These are phyloP conservation scores for Apophysomyces sp. DNA, from an alignment of 371 early-diverging fungal species.

Conservation along the genomic window DNA sequence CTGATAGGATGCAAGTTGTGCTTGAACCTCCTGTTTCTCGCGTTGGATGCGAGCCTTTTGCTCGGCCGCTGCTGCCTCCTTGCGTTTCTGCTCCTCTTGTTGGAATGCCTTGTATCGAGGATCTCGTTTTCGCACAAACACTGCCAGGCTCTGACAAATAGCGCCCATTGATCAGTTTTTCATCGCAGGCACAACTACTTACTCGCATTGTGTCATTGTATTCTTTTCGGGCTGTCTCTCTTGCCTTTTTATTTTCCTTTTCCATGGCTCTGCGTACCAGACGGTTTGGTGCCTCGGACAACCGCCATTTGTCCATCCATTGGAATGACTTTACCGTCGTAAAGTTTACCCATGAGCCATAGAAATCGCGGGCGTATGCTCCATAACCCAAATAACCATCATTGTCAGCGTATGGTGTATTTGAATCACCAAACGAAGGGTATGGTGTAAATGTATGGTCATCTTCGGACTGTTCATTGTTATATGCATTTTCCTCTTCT, in stretches of 20 bases:
- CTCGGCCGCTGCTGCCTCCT: conserved; percentile 53
- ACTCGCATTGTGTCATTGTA: conserved; percentile 84
- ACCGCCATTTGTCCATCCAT: conserved; percentile 88
- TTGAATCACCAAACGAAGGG: conserved; percentile 63
- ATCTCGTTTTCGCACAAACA: conserved; percentile 74
- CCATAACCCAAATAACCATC: conserved; percentile 39
- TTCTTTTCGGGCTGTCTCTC: conserved; percentile 81
- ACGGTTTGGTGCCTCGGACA: conserved; percentile 84
- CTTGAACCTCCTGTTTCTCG: conserved; percentile 52
- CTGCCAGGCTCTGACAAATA: conserved; percentile 40
- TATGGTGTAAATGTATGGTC: conserved; percentile 37
- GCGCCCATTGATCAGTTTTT: too few species aligned
- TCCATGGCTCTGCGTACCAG: conserved; percentile 83
- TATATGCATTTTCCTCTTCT: conserved; percentile 75
- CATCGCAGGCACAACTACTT: conserved; percentile 14
- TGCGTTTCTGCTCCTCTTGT: conserved; percentile 50
- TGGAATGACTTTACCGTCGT: conserved; percentile 78
- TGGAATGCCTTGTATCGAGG: conserved; percentile 66
- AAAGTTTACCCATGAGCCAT: conserved; percentile 77
- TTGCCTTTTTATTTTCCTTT: conserved; percentile 85
- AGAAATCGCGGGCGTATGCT: conserved; percentile 63
- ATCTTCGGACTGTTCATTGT: conserved; percentile 41
- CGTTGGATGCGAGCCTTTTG: conserved; percentile 51
- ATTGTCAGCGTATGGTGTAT: conserved; percentile 48
- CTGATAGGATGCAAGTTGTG: conserved; percentile 49